Base-by-base conservation (phyloP, 192 early-diverging fungal genomes). In the Coemansia erecta region DNA sequence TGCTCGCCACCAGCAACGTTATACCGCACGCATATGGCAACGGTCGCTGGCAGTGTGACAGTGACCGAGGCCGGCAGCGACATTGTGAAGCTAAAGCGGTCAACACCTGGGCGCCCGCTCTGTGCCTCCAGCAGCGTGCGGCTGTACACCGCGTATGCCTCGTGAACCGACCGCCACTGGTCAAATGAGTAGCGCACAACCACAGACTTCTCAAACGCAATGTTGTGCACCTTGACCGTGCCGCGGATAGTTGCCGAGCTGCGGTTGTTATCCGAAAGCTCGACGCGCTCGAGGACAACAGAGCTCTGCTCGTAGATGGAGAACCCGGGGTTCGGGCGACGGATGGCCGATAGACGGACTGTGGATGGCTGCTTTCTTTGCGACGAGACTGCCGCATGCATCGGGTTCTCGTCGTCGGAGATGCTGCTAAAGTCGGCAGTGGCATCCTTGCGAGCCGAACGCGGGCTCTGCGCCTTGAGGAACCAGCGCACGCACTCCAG, bases 191-290 rank as follows among this genome's bases (percentile, higher is more conserved):
- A 90, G 10, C 93, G 82, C 56, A 94, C 84, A n/a, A 63, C 58
- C 19, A 98, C 90, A 1, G 59, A 22, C 72, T 98, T 98, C 46
- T 90, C 80, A 68, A 88, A 98, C 2, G 88, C 92, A 17, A 95
- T 61, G 73, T 98, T 98, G 50, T 87, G 85, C 8, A 94, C 90
- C 53, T 89, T 76, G 40, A 94, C 67, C 9, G 78, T 84, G 60
- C 89, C 91, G 31, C 77, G 61, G 14, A 93, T 66, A 19, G 72
- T 55, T 1, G 82, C 58, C 11, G 69, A 60, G 18, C 63, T 40
- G 35, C 53, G 60, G 56, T 85, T 82, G 64, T 80, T 81, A 58
- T 82, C 66, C 2, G 67, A 61, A 52, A 85, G 56, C 63, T 68
- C 53, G 7, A 88, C 60, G 15, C 61, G 72, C 64, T 92, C 88